A percentile compares a stretch with the other conserved stretches of the same genome.
Conservation (phyloP, 495 filamentous ascomycete species). For the Evernia prunastri region DNA sequence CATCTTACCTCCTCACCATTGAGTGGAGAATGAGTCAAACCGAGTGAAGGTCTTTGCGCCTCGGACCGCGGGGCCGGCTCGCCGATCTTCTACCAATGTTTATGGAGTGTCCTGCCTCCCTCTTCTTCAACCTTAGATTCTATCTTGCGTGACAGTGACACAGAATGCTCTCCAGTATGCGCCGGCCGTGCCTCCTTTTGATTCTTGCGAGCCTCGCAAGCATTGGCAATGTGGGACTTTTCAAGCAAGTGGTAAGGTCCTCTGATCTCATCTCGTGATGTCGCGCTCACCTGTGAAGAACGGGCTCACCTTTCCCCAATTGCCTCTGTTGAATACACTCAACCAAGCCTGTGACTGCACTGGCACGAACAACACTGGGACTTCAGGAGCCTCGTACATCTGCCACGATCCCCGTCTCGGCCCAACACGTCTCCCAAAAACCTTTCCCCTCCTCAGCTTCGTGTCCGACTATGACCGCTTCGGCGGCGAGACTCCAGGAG, state of each 20-base stretch:
- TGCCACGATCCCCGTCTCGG: conserved; percentile 50
- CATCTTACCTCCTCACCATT: too few species aligned
- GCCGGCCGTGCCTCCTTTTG: not conserved
- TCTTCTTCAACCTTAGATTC: too few species aligned
- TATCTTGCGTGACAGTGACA: too few species aligned
- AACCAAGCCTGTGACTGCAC: conserved; percentile 30
- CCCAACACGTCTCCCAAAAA: conserved; percentile 37
- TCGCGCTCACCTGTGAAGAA: too few species aligned
- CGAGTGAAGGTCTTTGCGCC: too few species aligned
- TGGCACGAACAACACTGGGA: conserved; percentile 35
- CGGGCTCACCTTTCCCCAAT: not conserved
- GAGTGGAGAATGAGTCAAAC: too few species aligned
- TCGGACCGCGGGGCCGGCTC: too few species aligned
- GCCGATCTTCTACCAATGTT: too few species aligned
- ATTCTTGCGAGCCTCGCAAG: not conserved
- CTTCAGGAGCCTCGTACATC: conserved; percentile 32
- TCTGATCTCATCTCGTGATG: not conserved
- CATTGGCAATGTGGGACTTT: not conserved
- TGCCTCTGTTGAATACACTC: not conserved
- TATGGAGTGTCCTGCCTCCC: too few species aligned
- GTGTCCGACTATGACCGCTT: conserved; percentile 42
- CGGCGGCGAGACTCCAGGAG: conserved; percentile 41
- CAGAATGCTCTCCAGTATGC: too few species aligned
- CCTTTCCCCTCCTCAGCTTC: conserved; percentile 35
- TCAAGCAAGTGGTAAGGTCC: not conserved